A percentile compares a stretch with the other conserved stretches of the same genome.
Evolutionary conservation across 345 rosid genomes (phyloP).

Genomic region (Kernera saxatilis): DNA sequence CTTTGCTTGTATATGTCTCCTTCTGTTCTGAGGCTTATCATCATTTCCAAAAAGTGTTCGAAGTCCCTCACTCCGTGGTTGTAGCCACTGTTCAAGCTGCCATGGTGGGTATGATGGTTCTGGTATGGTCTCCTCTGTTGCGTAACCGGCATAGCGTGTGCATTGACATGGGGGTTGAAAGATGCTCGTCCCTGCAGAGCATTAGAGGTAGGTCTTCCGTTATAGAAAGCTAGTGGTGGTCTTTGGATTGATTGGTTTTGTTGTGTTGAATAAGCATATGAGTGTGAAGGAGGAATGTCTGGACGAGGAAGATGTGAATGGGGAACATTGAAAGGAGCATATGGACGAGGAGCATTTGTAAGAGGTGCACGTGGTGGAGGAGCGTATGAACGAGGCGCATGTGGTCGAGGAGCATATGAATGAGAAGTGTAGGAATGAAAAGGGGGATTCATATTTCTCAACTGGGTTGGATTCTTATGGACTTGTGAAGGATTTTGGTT

Average conservation of each 20-base stretch:
- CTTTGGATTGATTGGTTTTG: constrained; percentile 20
- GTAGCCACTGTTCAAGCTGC: constrained; percentile 23
- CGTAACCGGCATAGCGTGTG: constrained; percentile 15
- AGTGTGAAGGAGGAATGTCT: neutral
- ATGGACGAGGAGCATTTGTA: constrained; percentile 1
- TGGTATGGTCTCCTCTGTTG: constrained; percentile 22
- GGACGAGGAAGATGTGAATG: constrained; percentile 12
- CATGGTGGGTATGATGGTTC: constrained; percentile 13
- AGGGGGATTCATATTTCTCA: constrained; percentile 17
- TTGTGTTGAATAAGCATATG: constrained; percentile 14
- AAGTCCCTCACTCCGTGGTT: constrained; percentile 21
- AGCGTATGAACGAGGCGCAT: neutral
- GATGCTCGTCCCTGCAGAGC: constrained; percentile 25
- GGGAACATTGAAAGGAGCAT: neutral
- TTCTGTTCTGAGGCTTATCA: constrained; percentile 10
- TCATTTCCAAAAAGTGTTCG: constrained; percentile 22
- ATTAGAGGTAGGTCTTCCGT: constrained; percentile 29
- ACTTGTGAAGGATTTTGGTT: constrained; percentile 23
- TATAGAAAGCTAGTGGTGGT: constrained; percentile 17
- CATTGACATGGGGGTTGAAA: constrained; percentile 14
- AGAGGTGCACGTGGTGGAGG: neutral
- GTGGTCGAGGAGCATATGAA: constrained; percentile 16
- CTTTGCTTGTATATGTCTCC: constrained; percentile 14
- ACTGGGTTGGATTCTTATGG: constrained; percentile 19
- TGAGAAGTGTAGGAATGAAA: constrained; percentile 13